Evolutionary conservation across 306 rosid species (phyloP), one percentile per base, ranked within the genome.

Genomic region (Prunus fruticosa): DNA sequence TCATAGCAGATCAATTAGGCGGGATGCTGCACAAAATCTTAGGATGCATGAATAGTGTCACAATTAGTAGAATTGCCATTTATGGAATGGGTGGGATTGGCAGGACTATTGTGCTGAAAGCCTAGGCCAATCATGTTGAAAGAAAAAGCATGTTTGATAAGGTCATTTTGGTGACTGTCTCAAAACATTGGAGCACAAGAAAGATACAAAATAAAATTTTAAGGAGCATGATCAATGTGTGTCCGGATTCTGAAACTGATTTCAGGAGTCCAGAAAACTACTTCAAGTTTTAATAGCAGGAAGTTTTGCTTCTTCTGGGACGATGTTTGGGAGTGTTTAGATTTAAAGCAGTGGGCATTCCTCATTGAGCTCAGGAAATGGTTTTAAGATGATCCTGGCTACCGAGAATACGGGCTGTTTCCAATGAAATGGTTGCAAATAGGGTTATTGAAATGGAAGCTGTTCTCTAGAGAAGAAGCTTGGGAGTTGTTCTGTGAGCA

Each of bases 401-500:
- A 32, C 68, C 14, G n/a, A 30, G 68, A 64, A 28, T 38, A 3
- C 20, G 1, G 3, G 68, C 32, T 64, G 68, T 64, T 18, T 32
- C 23, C 18, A 8, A 6, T n/a, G 20, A 14, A 32, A 64, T 30
- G 56, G n/a, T 51, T 51, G 6, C 0, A 14, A 45, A 64, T 8
- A 64, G 45, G 43, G 11, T 14, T 30, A 19, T 64, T 32, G 22
- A 32, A 16, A 2, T 64, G 23, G 47, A 64, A 10, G 2, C 22
- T 28, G 6, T 64, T 64, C 47, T 16, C 43, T 14, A 19, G 11
- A n/a, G 68, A 32, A 15, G 68, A 64, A 64, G 68, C 68, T 28
- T 64, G 68, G 68, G 68, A 64, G 46, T 64, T 64, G 68, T 64
- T 64, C 43, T 6, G 23, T 18, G 68, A 64, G 28, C 68, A 32